These are phyloP conservation scores for Serpula lacrymans DNA, from an alignment of 768 basidiomycete species.

Conservation along the genomic window DNA sequence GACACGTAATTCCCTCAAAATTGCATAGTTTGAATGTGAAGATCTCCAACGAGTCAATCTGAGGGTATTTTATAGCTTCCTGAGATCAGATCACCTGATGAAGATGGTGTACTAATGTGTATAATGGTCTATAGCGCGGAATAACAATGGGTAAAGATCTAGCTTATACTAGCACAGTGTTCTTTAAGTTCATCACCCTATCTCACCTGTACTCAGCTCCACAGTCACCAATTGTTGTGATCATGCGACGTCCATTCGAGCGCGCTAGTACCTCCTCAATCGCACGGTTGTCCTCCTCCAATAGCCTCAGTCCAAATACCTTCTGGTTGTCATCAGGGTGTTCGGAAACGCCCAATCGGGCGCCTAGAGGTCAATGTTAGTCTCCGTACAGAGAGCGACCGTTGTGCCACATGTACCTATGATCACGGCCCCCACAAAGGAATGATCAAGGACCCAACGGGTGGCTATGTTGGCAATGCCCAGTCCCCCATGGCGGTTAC, in stretches of 20 bases:
- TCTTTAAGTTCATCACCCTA: slow-evolving; percentile 1
- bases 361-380: slow-evolving; percentile 40
- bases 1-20: no score
- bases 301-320: slow-evolving; percentile 58
- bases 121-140: no score
- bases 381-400: slow-evolving; percentile 6
- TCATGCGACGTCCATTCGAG: slow-evolving; percentile 62
- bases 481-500: slow-evolving; percentile 58
- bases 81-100: no score
- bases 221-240: slow-evolving; percentile 74
- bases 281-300: slow-evolving; percentile 50
- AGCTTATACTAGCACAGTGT: slow-evolving; percentile 1
- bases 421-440: slow-evolving; percentile 74
- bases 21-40: no score
- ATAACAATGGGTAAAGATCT: slow-evolving; percentile 3
- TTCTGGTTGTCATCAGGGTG: slow-evolving; percentile 66
- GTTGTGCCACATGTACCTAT: slow-evolving; percentile 45
- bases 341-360: slow-evolving; percentile 71
- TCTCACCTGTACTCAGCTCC: slow-evolving; percentile 75
- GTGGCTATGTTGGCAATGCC: slow-evolving; percentile 79
- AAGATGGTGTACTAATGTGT: no score
- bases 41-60: no score
- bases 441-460: slow-evolving; percentile 80
- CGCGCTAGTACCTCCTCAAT: slow-evolving; percentile 61
- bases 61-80: no score